Conservation (phyloP, 169 alveolate species). For the Cryptosporidium meleagridis region DNA sequence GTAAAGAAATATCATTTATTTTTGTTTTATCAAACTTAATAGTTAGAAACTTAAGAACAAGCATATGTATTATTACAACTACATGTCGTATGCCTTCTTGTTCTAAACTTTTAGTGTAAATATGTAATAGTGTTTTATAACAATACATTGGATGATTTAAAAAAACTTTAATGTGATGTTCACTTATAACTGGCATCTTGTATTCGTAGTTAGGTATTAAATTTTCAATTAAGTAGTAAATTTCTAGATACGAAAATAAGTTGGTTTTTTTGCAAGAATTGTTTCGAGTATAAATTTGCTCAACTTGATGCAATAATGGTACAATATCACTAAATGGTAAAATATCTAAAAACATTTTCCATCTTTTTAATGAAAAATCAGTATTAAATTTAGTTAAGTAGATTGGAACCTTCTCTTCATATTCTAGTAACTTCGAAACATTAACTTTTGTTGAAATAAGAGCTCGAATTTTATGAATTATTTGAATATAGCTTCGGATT, state of each 20-base stretch:
- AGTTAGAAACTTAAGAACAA: neutral
- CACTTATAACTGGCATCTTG: neutral
- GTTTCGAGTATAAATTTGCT: neutral
- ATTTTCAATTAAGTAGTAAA: neutral
- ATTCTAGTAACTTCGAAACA: neutral
- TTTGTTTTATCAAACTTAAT: neutral
- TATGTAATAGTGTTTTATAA: neutral
- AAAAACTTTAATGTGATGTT: neutral
- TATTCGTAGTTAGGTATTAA: neutral
- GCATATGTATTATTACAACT: neutral
- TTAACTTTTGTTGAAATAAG: neutral
- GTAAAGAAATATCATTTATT: neutral
- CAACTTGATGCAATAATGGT: neutral
- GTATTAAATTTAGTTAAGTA: neutral
- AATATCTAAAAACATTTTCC: neutral
- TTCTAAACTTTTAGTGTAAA: neutral
- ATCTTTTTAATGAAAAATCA: neutral
- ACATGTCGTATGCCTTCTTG: neutral
- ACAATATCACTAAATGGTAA: neutral
- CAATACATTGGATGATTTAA: neutral
- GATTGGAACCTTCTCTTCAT: constrained; percentile 23
- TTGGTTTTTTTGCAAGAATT: neutral
- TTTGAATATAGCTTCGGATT: neutral
- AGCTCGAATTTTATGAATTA: neutral
- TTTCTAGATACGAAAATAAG: neutral